phyloP scores from a whole-genome alignment of 441 rosid species.

The Populus hybrid region DNA sequence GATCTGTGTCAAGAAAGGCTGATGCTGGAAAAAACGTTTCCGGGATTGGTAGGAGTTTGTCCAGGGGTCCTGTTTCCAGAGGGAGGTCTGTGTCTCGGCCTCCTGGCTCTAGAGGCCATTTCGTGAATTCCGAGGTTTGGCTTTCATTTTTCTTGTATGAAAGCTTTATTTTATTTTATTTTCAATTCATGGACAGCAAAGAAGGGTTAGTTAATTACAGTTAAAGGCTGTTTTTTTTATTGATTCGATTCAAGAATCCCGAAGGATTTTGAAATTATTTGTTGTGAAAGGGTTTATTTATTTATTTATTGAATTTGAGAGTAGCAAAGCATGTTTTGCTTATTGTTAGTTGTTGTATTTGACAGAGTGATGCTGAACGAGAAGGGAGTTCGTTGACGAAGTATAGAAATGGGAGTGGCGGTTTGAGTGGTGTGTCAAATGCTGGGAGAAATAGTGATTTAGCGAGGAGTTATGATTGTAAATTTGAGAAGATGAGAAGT shows the following conservation, averaged over 20 bases:
- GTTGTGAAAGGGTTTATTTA: background rate
- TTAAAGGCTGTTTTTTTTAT: background rate
- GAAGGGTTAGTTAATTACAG: background rate
- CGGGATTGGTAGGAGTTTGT: slow-evolving; percentile 34
- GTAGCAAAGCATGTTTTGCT: background rate
- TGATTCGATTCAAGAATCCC: background rate
- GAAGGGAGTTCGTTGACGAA: slow-evolving; percentile 24
- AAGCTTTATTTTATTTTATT: background rate
- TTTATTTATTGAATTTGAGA: background rate
- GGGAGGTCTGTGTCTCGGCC: slow-evolving; percentile 47
- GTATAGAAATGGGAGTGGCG: slow-evolving; percentile 19
- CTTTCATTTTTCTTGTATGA: background rate
- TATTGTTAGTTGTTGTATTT: background rate
- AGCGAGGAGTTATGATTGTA: slow-evolving; percentile 14
- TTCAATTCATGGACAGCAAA: background rate
- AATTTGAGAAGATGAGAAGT: slow-evolving; percentile 13
- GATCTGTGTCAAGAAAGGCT: slow-evolving; percentile 40
- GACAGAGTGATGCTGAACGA: slow-evolving; percentile 44
- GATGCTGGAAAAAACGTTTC: slow-evolving; percentile 17
- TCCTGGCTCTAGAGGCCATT: slow-evolving; percentile 33
- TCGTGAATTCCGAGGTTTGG: slow-evolving; percentile 40
- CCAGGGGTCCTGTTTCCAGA: slow-evolving; percentile 40
- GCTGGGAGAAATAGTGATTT: slow-evolving; percentile 24
- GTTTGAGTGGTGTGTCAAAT: slow-evolving; percentile 7
- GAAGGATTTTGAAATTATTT: background rate